These are phyloP conservation scores for Cladosporium sp. DNA, from an alignment of 2,329 filamentous ascomycete species.

Conservation along the genomic window DNA sequence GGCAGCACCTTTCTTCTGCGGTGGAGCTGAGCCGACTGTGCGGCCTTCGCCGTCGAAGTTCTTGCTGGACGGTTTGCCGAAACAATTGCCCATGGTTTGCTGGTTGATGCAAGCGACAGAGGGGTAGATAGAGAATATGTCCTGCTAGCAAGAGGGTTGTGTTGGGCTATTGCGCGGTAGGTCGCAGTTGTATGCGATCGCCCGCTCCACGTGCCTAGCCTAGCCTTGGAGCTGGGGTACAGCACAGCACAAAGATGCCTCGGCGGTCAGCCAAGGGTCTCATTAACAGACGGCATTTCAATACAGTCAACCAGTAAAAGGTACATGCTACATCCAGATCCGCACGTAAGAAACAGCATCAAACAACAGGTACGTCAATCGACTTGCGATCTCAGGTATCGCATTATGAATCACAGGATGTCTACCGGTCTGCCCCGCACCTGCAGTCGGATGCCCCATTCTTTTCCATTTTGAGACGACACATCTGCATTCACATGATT, in stretches of 20 bases:
- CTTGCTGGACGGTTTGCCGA: conserved; percentile 63
- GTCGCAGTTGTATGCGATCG: not conserved
- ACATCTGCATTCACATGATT: conserved; percentile 2
- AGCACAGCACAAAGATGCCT: not conserved
- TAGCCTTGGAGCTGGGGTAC: not conserved
- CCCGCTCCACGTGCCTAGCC: conserved; percentile 2
- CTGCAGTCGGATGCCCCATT: not conserved
- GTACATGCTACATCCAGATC: not conserved
- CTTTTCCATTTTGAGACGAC: not conserved
- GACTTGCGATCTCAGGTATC: no score
- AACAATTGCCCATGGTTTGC: conserved; percentile 74
- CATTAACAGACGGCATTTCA: not conserved
- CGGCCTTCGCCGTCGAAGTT: conserved; percentile 70
- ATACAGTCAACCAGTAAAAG: not conserved
- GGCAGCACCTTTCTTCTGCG: conserved; percentile 4
- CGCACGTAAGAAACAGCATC: no score
- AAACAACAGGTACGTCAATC: no score
- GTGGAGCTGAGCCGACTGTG: conserved; percentile 44
- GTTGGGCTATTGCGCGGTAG: not conserved
- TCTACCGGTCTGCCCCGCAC: not conserved
- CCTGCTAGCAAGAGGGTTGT: no score
- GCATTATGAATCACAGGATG: not conserved
- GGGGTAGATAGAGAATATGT: not conserved
- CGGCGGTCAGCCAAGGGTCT: not conserved
- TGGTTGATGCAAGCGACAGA: no score